Percentiles rank a stretch among this genome's conserved stretches.
These are phyloP conservation scores for Talaromyces nanjingensis DNA, from an alignment of 495 filamentous ascomycete genomes.

Conservation along the genomic window DNA sequence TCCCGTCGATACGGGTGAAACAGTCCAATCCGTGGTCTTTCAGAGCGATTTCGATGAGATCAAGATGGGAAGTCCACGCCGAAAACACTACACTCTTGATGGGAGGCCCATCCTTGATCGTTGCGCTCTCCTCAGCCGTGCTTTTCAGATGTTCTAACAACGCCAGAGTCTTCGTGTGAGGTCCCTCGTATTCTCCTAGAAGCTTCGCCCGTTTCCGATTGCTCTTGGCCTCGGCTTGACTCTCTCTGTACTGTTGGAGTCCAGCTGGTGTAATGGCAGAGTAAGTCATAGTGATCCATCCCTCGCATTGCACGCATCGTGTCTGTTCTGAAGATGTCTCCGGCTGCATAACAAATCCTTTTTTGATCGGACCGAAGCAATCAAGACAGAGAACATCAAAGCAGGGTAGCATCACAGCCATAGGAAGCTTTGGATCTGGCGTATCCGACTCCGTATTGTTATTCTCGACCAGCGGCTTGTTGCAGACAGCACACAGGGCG, in stretches of 20 bases:
- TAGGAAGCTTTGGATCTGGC: constrained; percentile 49
- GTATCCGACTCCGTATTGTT: constrained; percentile 38
- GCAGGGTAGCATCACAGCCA: constrained; percentile 77
- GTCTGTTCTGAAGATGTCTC: constrained; percentile 18
- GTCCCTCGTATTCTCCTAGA: constrained; percentile 67
- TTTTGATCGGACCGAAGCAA: constrained; percentile 50
- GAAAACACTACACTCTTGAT: constrained; percentile 92
- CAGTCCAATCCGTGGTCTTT: constrained; percentile 51
- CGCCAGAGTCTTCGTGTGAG: constrained; percentile 83
- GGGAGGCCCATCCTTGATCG: constrained; percentile 48
- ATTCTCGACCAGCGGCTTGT: constrained; percentile 45
- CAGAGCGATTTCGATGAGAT: constrained; percentile 84
- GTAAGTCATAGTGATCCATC: constrained; percentile 48
- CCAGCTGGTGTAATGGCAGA: constrained; percentile 62
- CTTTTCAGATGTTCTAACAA: constrained; percentile 60
- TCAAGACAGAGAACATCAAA: constrained; percentile 71
- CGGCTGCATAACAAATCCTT: constrained; percentile 17
- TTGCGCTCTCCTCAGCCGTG: constrained; percentile 51
- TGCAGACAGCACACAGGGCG: constrained; percentile 64
- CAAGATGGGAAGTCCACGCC: constrained; percentile 87
- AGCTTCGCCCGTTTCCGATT: constrained; percentile 51
- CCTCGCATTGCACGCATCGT: constrained; percentile 61
- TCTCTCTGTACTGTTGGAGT: constrained; percentile 52
- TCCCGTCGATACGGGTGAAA: constrained; percentile 82
- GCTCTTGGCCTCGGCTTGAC: constrained; percentile 35